phyloP scores from a whole-genome alignment of 306 rosid genomes.

The Quercus engelmannii region DNA sequence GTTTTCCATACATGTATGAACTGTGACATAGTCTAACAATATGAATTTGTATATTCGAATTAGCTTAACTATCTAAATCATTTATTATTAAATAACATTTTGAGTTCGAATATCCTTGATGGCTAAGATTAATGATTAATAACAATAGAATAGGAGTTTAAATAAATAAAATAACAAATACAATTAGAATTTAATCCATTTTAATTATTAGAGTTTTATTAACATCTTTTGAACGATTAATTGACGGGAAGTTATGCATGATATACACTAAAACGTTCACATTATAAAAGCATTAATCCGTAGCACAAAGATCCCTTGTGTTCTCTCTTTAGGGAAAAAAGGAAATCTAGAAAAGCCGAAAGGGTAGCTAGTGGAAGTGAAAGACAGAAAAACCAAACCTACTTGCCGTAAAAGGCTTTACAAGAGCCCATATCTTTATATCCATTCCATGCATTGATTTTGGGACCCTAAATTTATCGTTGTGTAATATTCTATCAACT shows the following conservation, averaged over 20 bases:
- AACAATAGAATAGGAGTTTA: no score
- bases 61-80: no score
- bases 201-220: no score
- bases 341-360: neutral
- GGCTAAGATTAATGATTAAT: no score
- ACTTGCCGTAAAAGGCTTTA: neutral
- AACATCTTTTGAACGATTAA: no score
- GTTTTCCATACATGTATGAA: no score
- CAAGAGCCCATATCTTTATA: neutral
- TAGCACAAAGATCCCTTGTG: neutral
- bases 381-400: neutral
- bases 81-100: no score
- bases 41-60: no score
- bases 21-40: no score
- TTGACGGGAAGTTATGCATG: neutral
- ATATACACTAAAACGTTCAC: neutral
- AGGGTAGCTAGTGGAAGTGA: neutral
- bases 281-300: neutral
- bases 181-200: no score
- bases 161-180: no score
- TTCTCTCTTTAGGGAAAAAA: conserved; percentile 10
- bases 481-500: neutral
- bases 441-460: neutral
- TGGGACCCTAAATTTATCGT: neutral
- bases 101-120: no score